A percentile compares a stretch with the other conserved stretches of the same genome.
phyloP scores from a whole-genome alignment of 2,329 filamentous ascomycete species.

The Colletotrichum eleusines region DNA sequence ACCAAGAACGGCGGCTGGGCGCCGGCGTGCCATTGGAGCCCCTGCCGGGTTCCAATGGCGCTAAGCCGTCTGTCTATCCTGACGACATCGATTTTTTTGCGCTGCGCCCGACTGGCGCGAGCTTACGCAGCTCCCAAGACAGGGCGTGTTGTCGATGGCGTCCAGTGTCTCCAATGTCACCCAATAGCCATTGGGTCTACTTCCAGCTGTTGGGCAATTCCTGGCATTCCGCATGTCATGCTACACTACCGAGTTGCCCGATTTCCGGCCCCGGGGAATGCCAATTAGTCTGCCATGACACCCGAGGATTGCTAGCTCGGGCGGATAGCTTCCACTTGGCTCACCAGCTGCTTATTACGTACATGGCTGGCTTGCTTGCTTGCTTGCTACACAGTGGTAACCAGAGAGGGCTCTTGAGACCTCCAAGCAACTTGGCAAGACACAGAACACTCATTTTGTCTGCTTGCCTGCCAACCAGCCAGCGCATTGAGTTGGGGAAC shows the following conservation, averaged over 20 bases:
- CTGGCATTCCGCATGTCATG: constrained; percentile 12
- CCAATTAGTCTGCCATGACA: constrained; percentile 15
- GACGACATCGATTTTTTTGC: constrained; percentile 42
- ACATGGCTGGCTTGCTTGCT: too few relatives aligned
- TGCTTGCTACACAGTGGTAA: not conserved
- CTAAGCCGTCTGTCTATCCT: constrained; percentile 31
- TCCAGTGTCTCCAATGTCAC: not conserved
- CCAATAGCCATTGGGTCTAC: not conserved
- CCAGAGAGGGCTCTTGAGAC: not conserved
- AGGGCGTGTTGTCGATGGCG: constrained; percentile 28
- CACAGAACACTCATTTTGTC: not conserved
- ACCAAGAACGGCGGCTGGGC: constrained; percentile 12
- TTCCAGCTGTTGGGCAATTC: not conserved
- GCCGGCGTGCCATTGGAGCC: constrained; percentile 29
- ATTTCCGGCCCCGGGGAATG: constrained; percentile 4
- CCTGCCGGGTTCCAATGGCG: constrained; percentile 34
- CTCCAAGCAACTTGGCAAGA: not conserved
- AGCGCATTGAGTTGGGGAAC: not conserved
- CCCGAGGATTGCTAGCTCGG: constrained; percentile 11
- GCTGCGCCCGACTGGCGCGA: constrained; percentile 17
- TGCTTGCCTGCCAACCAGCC: not conserved
- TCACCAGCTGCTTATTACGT: not conserved
- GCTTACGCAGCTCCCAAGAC: constrained; percentile 40
- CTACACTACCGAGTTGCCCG: constrained; percentile 2
- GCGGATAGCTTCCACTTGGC: not conserved